Base-by-base conservation (phyloP, 1,284 basidiomycete species). In the Papiliotrema laurentii region DNA sequence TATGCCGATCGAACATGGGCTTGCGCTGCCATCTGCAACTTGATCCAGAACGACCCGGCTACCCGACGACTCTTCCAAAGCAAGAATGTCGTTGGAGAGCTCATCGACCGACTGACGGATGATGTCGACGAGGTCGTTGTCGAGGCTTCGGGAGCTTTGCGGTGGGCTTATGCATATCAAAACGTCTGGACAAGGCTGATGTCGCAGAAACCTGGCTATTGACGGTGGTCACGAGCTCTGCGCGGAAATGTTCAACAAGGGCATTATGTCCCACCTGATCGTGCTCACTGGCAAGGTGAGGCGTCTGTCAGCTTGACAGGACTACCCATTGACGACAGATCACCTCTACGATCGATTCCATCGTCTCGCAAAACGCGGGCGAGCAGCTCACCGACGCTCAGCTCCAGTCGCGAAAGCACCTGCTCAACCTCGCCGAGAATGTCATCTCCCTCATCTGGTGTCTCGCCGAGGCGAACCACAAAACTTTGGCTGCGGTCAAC, bases 241-340 rank as follows among this genome's bases (percentile, higher is more conserved):
- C 61, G 87, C 86, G 3, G 89, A 96, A 72, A 94, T 97, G 89
- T 93, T 86, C 74, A 96, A 97, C 74, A 96, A 96, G 76, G 87
- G 87, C 58, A 83, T 96, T 46, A 77, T 94, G 47, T 78, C 83
- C 1, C 87, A 71, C 43, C 44, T 72, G 21, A 58, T 53, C 14
- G 60, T 63, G 4, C 59, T 74, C 16, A 68, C 64, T 27, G 56
- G 58, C 51, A 72, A 74, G 63, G 70, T 71, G 31, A 51, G 61
- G 34, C 19, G 16, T 16, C 43, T 33, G 18, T 18, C 18, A 30
- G 46, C 36, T 14, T 31, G 4, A 3, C 19, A 14, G 10, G 35
- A 27, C 11, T 7, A 41, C 4, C 21, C 2, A 19, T 18, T 47
- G 19, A 47, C 14, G n/a, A 11, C 56, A 92, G 89, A 84, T 93